phyloP scores from a whole-genome alignment of 805 yeast genomes.

The Nakazawaea wyomingensis region DNA sequence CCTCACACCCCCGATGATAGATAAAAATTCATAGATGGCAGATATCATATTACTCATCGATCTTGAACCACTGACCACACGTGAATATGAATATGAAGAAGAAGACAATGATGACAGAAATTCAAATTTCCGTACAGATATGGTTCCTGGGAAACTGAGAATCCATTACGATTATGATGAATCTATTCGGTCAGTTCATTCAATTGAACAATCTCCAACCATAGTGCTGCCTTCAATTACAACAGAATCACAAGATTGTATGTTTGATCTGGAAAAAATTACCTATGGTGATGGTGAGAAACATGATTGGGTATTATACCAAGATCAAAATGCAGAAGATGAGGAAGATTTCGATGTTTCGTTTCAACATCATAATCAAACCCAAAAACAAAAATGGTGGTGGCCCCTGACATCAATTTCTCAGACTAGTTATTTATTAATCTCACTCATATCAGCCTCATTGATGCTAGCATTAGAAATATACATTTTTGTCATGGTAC shows the following conservation, averaged over 20 bases:
- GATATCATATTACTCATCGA: background rate
- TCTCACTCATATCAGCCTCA: conserved; percentile 30
- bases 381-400: background rate
- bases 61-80: no score
- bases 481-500: conserved; percentile 33
- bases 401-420: conserved; percentile 1
- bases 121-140: background rate
- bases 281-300: no score
- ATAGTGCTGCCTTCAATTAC: background rate
- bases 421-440: conserved; percentile 20
- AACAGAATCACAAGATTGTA: no score
- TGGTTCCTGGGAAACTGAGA: background rate
- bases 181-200: no score
- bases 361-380: no score
- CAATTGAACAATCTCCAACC: background rate
- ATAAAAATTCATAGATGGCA: background rate
- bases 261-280: no score
- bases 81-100: no score
- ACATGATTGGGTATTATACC: no score
- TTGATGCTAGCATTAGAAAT: conserved; percentile 32
- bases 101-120: background rate
- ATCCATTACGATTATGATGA: background rate
- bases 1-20: no score
- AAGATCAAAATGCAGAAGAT: no score
- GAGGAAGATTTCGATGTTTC: no score